Evolutionary conservation across 805 yeast genomes (phyloP).

Genomic region (Pichia cephalocereana): DNA sequence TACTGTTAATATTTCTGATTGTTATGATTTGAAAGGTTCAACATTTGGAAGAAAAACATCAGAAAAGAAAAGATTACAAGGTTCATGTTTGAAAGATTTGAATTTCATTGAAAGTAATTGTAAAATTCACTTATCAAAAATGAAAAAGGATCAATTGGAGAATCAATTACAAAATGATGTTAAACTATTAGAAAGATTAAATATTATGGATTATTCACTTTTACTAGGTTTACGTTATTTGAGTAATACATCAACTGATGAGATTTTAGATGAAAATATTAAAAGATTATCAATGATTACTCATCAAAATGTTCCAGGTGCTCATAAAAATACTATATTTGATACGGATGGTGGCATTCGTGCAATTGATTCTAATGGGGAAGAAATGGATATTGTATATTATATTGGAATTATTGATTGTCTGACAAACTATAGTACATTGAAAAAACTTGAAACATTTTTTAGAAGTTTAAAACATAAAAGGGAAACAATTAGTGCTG

Average conservation of each 20-base stretch:
- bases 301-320: conserved; percentile 9
- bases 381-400: conserved; percentile 61
- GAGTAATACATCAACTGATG: conserved; percentile 36
- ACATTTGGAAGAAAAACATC: conserved; percentile 67
- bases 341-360: conserved; percentile 68
- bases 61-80: conserved; percentile 20
- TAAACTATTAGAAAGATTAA: conserved; percentile 55
- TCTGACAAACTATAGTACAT: conserved; percentile 66
- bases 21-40: conserved; percentile 91
- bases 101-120: conserved; percentile 73
- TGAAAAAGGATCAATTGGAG: conserved; percentile 48
- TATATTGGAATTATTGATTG: conserved; percentile 94
- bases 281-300: conserved; percentile 16
- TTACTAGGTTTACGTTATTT: conserved; percentile 82
- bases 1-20: conserved; percentile 71
- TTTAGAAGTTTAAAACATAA: conserved; percentile 69
- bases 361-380: conserved; percentile 55
- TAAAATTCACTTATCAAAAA: conserved; percentile 66
- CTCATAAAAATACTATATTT: conserved; percentile 10
- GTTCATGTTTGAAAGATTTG: conserved; percentile 67
- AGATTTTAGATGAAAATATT: conserved; percentile 15
- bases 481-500: conserved; percentile 66
- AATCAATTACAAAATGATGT: conserved; percentile 73
- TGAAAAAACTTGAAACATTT: conserved; percentile 76
- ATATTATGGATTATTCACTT: conserved; percentile 93